Percentiles rank a stretch among this genome's conserved stretches.
Evolutionary conservation across 179 eudicot genomes (phyloP).

Genomic region (Silene noctiflora): DNA sequence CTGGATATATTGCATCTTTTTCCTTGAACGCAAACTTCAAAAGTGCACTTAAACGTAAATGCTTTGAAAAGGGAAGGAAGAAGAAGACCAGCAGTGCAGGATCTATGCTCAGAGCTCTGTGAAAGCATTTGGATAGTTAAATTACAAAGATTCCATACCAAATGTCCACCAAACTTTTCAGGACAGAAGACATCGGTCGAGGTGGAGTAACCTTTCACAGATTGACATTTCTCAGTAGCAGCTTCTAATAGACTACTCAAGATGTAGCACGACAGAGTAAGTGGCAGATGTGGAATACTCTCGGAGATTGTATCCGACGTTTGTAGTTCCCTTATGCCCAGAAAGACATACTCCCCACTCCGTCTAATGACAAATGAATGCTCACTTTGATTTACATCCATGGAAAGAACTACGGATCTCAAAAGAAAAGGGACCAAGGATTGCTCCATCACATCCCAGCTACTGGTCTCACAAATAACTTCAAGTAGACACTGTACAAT

Average conservation of each 20-base stretch:
- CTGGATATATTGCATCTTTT: slow-evolving; percentile 47
- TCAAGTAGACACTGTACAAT: slow-evolving; percentile 54
- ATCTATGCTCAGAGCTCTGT: slow-evolving; percentile 67
- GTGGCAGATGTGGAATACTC: slow-evolving; percentile 34
- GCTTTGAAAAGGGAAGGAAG: slow-evolving; percentile 64
- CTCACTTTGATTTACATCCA: slow-evolving; percentile 57
- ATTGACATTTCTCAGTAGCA: slow-evolving; percentile 40
- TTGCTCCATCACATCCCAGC: slow-evolving; percentile 62
- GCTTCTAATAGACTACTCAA: slow-evolving; percentile 55
- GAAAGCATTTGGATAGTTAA: slow-evolving; percentile 66
- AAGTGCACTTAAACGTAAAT: slow-evolving; percentile 39
- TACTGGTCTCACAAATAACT: slow-evolving; percentile 55
- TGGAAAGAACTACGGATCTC: slow-evolving; percentile 55
- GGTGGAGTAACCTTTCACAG: slow-evolving; percentile 26
- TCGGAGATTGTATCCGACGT: slow-evolving; percentile 20
- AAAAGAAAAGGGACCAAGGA: slow-evolving; percentile 61
- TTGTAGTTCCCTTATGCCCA: slow-evolving; percentile 26
- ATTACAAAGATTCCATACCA: slow-evolving; percentile 70
- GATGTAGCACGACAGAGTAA: slow-evolving; percentile 59
- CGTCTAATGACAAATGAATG: slow-evolving; percentile 41
- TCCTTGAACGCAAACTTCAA: slow-evolving; percentile 51
- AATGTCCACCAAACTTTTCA: slow-evolving; percentile 44
- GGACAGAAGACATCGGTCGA: slow-evolving; percentile 26
- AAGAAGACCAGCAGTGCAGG: slow-evolving; percentile 58
- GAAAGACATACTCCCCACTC: slow-evolving; percentile 34